Evolutionary conservation across 805 yeast genomes (phyloP), one percentile per base, ranked within the genome.

Genomic region (Ogataea pini): DNA sequence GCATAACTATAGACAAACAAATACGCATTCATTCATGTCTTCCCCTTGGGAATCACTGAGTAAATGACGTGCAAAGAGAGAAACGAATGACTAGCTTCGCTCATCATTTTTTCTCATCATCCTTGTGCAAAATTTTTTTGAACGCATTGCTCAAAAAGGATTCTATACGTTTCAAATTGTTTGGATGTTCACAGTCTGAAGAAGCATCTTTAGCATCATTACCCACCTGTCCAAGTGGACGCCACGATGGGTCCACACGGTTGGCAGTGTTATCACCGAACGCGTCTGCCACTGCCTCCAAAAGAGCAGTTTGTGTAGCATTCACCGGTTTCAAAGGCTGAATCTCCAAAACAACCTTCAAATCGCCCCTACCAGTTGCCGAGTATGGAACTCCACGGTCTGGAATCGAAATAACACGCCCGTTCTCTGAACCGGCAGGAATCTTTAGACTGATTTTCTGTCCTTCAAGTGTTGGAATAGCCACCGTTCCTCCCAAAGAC

Each of bases 221-320:
- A 31, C 32, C 22, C 22, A 13, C 27, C 42, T 38, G 42, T 9
- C 33, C 42, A 36, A 68, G 53, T 14, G 72, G 71, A 50, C 65
- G 66, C 75, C 73, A 70, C 25, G 68, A 57, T 20, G 81, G 79
- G 60, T 80, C 83, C 10, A 83, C 72, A 54, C 95, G 74, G 57
- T 78, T 86, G 3, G 99, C 99, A 19, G 75, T 77, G 36, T 74
- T 73, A 65, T 94, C 99, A 49, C 86, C 81, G 42, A 86, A 78
- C 2, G 96, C 86, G 62, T 90, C 97, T 1, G 99, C 99, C 54
- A 94, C 76, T 0, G 97, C 96, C 65, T 94, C 99, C 60, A 95
- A 76, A 47, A 94, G 72, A 24, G 95, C 95, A 10, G 83, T 85
- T 66, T 94, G 96, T 1, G 94, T 85, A 12, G 92, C 87, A 19